Evolutionary conservation across 768 basidiomycete genomes (phyloP), one percentile per base, ranked within the genome.

Genomic region (Tulasnella sp.): DNA sequence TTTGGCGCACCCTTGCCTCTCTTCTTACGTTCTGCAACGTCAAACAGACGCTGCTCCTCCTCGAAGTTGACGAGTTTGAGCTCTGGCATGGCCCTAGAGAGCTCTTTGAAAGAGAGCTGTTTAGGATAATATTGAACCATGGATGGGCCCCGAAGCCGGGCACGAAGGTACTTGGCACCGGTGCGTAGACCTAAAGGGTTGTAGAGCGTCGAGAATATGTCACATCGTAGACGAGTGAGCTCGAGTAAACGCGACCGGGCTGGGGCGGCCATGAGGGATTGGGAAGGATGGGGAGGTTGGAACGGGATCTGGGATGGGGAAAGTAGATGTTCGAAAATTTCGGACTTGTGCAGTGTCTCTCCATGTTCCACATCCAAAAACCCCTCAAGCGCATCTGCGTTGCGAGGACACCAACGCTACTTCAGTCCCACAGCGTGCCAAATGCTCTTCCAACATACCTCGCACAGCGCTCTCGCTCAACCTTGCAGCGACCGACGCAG

Each of bases 151-250:
- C 91, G 90, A 46, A 98, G 89, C 23, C 92, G 88, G 18, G 89
- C 87, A 26, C 92, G 90, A 70, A 98, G 90, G 85, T 97, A 95
- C 85, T 98, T 98, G 37, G 95, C 92, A 23, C 97, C 97, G 0
- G 93, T 96, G 23, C 96, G 91, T 18, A 90, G 83, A 37, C 89
- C 89, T 2, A 88, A 88, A 0, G 96, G 96, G 84, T 98, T 98
- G 85, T 93, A 95, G 4, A 92, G 87, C 11, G 94, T 97, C 82
- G 95, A 90, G 82, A 98, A 97, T 75, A 98, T 89, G 57, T 87
- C 83, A 83, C 90, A 91, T 67, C 91, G 91, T 6, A 93, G 86
- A 72, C 88, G 87, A 0, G 84, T 88, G 80, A 95, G 86, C n/a
- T 88, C 86, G 18, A 86, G 85, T n/a, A 93, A 84, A 74, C 90